Evolutionary conservation across 257 asterid genomes (phyloP), one percentile per base, ranked within the genome.

Genomic region (Cordia subcordata): DNA sequence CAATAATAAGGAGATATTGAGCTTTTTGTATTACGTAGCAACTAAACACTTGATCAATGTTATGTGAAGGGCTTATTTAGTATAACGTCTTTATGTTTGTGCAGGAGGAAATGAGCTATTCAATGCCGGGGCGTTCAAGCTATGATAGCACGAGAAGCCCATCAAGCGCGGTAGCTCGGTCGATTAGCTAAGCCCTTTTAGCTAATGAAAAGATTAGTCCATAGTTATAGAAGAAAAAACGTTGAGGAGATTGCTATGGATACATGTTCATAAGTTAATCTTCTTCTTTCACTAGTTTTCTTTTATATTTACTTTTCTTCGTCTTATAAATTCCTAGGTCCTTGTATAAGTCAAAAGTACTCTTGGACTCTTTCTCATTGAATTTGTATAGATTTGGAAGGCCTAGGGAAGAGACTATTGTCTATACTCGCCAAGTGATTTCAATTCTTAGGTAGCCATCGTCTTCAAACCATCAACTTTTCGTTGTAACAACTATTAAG

Each of bases 21-120:
- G n/a, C n/a, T n/a, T n/a, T n/a, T n/a, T n/a, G n/a, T n/a, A n/a
- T n/a, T n/a, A n/a, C n/a, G n/a, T n/a, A n/a, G n/a, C n/a, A n/a
- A n/a, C n/a, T n/a, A n/a, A n/a, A n/a, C n/a, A n/a, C n/a, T n/a
- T n/a, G n/a, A n/a, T n/a, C n/a, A n/a, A n/a, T n/a, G n/a, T n/a
- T n/a, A n/a, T n/a, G n/a, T n/a, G n/a, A n/a, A n/a, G n/a, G n/a
- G n/a, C n/a, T n/a, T n/a, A n/a, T n/a, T n/a, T n/a, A n/a, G n/a
- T n/a, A n/a, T n/a, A n/a, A n/a, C n/a, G 42, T 20, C 53, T 21
- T 44, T 18, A 47, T 47, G 57, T 42, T 15, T 63, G 38, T 68
- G 72, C 89, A 83, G 95, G 94, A 84, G 4, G 93, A 84, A 47
- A 40, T 80, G 70, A 79, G 85, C 62, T 80, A 37, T 63, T 77